Conservation (phyloP, 1,139 yeast species). For the Hyphopichia buzzinii region DNA sequence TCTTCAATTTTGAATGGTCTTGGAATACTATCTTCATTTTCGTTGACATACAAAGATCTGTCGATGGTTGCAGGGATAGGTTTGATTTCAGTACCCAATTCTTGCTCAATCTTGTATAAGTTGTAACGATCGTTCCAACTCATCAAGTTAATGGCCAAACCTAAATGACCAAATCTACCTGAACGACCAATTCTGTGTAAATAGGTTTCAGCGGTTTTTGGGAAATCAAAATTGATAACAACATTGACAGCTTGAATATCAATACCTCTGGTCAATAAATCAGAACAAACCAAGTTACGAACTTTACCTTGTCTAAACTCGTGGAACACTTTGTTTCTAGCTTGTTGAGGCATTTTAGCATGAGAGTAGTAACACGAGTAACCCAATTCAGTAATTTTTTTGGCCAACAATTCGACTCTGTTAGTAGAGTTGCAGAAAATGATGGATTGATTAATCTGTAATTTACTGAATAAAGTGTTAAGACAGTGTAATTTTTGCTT, state of each 20-base stretch:
- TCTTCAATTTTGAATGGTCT: constrained; percentile 80
- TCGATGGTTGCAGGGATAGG: constrained; percentile 94
- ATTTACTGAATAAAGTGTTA: constrained; percentile 89
- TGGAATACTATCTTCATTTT: constrained; percentile 73
- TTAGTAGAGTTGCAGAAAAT: constrained; percentile 96
- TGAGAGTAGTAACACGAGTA: constrained; percentile 96
- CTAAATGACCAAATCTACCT: constrained; percentile 97
- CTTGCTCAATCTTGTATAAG: constrained; percentile 93
- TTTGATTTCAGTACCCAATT: constrained; percentile 94
- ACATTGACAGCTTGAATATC: constrained; percentile 99
- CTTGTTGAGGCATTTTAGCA: constrained; percentile 96
- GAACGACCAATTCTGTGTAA: constrained; percentile 99
- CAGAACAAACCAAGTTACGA: constrained; percentile 95
- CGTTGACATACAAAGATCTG: constrained; percentile 84
- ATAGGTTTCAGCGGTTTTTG: constrained; percentile 96
- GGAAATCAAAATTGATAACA: constrained; percentile 96
- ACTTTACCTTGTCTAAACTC: constrained; percentile 98
- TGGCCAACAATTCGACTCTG: constrained; percentile 92
- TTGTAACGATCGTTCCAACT: constrained; percentile 96
- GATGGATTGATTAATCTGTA: constrained; percentile 93
- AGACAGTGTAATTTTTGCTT: constrained; percentile 93
- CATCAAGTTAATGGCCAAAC: constrained; percentile 93
- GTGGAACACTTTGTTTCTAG: constrained; percentile 96
- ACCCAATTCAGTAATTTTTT: constrained; percentile 93
- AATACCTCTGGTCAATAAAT: constrained; percentile 95